These are phyloP conservation scores for Lyophyllum atratum DNA, from an alignment of 768 basidiomycete species.

Conservation along the genomic window DNA sequence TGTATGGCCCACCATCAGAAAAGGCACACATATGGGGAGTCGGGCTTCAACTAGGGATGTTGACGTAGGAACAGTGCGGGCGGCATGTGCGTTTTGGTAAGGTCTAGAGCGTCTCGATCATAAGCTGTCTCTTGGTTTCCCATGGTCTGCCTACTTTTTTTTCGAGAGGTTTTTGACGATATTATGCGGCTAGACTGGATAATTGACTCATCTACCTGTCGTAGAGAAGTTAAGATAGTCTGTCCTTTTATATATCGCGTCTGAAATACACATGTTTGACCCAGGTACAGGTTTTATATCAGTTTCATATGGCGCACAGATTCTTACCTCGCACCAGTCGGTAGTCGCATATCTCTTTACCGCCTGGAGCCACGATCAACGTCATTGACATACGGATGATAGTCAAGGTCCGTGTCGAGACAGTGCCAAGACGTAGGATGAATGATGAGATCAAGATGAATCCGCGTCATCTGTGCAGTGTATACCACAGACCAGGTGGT, in stretches of 20 bases:
- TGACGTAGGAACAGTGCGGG: neutral
- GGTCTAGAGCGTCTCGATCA: neutral
- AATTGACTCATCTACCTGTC: neutral
- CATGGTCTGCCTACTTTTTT: neutral
- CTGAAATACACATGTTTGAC: neutral
- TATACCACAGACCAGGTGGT: no score
- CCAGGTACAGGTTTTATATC: neutral
- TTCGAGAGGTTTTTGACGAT: neutral
- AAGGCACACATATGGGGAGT: neutral
- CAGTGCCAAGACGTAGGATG: neutral
- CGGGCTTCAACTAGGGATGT: neutral
- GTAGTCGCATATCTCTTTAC: neutral
- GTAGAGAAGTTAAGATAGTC: neutral
- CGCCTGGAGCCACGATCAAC: neutral
- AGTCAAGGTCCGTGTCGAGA: neutral
- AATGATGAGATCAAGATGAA: neutral
- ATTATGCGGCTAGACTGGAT: neutral
- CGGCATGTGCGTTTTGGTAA: neutral
- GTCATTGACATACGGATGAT: neutral
- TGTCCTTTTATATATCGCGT: no score
- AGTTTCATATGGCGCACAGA: neutral
- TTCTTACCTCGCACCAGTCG: neutral
- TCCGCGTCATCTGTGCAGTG: no score
- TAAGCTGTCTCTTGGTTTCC: neutral
- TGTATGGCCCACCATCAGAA: slow-evolving; percentile 1